These are phyloP conservation scores for Botrytis porri DNA, from an alignment of 2,329 filamentous ascomycete species.

Conservation along the genomic window DNA sequence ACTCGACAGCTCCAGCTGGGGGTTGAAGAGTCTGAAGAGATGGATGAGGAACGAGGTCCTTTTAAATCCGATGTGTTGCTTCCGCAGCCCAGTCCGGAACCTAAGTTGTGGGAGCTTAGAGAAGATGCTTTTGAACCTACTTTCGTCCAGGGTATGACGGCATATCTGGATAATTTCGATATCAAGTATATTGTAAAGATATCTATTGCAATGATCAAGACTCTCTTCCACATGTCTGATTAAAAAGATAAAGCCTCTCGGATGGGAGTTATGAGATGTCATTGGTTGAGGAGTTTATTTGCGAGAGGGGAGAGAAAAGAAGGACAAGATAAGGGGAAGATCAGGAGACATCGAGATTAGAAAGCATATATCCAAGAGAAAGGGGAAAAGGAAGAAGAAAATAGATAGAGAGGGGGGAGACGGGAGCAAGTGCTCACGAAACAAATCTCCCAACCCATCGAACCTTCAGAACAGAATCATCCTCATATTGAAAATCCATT, in stretches of 20 bases:
- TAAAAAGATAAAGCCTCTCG: background rate
- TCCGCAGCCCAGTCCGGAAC: background rate
- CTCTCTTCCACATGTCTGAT: background rate
- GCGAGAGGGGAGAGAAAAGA: background rate
- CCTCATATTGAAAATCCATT: background rate
- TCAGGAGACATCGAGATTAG: too few species aligned
- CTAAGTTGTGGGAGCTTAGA: background rate
- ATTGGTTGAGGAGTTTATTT: background rate
- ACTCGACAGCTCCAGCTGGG: background rate
- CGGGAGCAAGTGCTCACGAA: background rate
- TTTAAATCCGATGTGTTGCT: background rate
- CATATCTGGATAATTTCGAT: background rate
- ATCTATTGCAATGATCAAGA: too few species aligned
- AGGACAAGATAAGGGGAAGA: too few species aligned
- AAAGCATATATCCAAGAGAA: background rate
- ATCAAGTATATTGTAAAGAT: background rate
- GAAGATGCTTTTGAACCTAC: background rate
- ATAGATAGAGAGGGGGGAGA: background rate
- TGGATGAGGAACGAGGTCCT: background rate
- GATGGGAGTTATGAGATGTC: background rate
- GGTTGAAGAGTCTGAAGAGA: background rate
- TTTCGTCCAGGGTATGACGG: background rate
- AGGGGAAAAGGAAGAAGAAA: background rate
- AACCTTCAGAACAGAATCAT: background rate
- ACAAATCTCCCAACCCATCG: background rate